phyloP scores from a whole-genome alignment of 2,329 filamentous ascomycete genomes.

The Thelonectria rubi region DNA sequence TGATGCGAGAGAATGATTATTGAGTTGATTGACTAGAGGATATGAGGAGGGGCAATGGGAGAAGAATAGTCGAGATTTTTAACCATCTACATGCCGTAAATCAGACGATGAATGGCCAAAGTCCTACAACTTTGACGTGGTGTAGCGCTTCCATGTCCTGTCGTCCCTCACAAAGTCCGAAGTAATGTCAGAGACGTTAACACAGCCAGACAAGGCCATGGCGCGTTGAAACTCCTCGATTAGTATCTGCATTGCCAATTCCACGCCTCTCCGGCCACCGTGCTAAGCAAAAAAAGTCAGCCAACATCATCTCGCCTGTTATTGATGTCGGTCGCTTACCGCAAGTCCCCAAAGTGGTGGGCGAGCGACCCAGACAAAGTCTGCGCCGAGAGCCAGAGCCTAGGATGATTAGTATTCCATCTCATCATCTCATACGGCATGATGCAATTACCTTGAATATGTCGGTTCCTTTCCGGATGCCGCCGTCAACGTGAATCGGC shows the following conservation, averaged over 20 bases:
- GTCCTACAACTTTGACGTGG: neutral
- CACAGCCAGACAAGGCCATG: slow-evolving; percentile 15
- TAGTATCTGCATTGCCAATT: slow-evolving; percentile 15
- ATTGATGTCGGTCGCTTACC: neutral
- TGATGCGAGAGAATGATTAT: too few relatives aligned
- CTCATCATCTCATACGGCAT: too few relatives aligned
- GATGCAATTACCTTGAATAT: slow-evolving; percentile 14
- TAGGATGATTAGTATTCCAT: neutral
- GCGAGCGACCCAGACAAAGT: slow-evolving; percentile 24
- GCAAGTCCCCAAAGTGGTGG: slow-evolving; percentile 22
- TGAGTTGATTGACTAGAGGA: too few relatives aligned
- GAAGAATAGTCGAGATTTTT: too few relatives aligned
- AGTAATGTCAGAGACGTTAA: slow-evolving; percentile 16
- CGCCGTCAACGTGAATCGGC: slow-evolving; percentile 19
- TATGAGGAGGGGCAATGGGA: too few relatives aligned
- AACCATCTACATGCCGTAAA: too few relatives aligned
- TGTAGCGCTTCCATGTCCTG: neutral
- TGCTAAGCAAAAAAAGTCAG: slow-evolving; percentile 4
- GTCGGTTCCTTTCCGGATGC: slow-evolving; percentile 23
- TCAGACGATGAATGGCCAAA: neutral
- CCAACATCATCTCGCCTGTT: too few relatives aligned
- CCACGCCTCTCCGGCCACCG: slow-evolving; percentile 15
- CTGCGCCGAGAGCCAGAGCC: slow-evolving; percentile 21
- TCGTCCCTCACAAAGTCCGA: neutral
- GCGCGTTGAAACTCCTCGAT: slow-evolving; percentile 23